Evolutionary conservation across 1,284 basidiomycete genomes (phyloP), one percentile per base, ranked within the genome.

Genomic region (Xerocomus amazonicus): DNA sequence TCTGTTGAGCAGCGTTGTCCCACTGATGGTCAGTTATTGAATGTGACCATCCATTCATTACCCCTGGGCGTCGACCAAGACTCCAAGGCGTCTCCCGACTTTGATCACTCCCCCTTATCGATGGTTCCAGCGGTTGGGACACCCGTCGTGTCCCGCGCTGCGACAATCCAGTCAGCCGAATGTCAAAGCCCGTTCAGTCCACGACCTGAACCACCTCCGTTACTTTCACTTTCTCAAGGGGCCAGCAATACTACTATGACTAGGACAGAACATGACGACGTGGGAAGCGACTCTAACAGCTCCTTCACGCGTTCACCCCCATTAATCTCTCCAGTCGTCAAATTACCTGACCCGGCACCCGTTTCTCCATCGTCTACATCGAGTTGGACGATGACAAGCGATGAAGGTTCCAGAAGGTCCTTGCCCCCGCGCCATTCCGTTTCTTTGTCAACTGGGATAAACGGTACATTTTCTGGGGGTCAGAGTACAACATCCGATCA

Each of bases 61-160:
- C 47, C 57, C 41, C 37, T 58, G 13, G 53, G 53, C 8, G 37
- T 33, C 32, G 34, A 23, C 3, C 36, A 52, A 19, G 43, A 58
- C 33, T 13, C 35, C 16, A 60, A 57, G 40, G 41, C 33, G 12
- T 63, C 54, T 12, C 50, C 55, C 17, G 55, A 65, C 6, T 56
- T 57, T 28, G 29, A 70, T 35, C 66, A 68, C 38, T 59, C 64
- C n/a, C 68, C 68, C 14, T 52, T 70, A 40, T 66, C 65, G 27
- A 68, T 50, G 8, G 35, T 69, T 44, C 66, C 68, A 3, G 51
- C 51, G 9, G 63, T 66, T 8, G 68, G 64, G 33, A 69, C 66
- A 23, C 68, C 64, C 23, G 48, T 56, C 14, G 29, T 60, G 38
- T 57, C 63, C n/a, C 44, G 45, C 17, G 16, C 47, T 2, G 49